Base-by-base conservation (phyloP, 2,329 filamentous ascomycete species). In the Diaporthe helianthi region DNA sequence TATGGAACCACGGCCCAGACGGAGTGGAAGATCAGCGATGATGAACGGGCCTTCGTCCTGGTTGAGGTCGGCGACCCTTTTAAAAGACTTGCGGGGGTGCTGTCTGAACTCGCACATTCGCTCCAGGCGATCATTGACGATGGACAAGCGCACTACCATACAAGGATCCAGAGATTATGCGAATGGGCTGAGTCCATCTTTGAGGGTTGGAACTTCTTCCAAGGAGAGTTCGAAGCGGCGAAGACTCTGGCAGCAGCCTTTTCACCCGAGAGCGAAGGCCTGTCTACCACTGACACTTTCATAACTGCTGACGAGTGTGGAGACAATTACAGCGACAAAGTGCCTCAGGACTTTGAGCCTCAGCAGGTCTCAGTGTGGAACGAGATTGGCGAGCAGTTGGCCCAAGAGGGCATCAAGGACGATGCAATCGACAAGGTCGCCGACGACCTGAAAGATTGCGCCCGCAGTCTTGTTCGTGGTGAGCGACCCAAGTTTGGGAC, bases 151-250 rank as follows among this genome's bases (percentile, higher is more conserved):
- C 19, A 49, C 58, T 9, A 9, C 44, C 9, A 36, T 7, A 19
- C 12, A 8, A 63, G 19, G 7, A 6, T 22, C 1, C 5, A 36
- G n/a, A 49, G 49, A 9, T 17, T 63, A 7, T 63, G 58, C 29
- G 26, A 49, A n/a, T 63, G 58, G 58, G 58, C 26, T 7, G 58
- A 63, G 26, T 63, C 58, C 26, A 63, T 12, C 4, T 36, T 49
- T 12, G n/a, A 15, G 7, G 13, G 31, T 26, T 63, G 58, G 58
- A 10, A 36, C 7, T 63, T 36, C 13, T 49, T 63, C 22, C 29
- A 19, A 5, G n/a, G 19, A 33, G 41, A 63, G n/a, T 31, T 63
- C 17, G 58, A 17, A 49, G 41, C 41, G 9, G 58, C 58, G 17
- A 63, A n/a, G 24, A 22, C 12, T 36, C 13, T 47, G 26, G 58